These are phyloP conservation scores for Aspergillus jensenii DNA, from an alignment of 2,329 filamentous ascomycete genomes.

Conservation along the genomic window DNA sequence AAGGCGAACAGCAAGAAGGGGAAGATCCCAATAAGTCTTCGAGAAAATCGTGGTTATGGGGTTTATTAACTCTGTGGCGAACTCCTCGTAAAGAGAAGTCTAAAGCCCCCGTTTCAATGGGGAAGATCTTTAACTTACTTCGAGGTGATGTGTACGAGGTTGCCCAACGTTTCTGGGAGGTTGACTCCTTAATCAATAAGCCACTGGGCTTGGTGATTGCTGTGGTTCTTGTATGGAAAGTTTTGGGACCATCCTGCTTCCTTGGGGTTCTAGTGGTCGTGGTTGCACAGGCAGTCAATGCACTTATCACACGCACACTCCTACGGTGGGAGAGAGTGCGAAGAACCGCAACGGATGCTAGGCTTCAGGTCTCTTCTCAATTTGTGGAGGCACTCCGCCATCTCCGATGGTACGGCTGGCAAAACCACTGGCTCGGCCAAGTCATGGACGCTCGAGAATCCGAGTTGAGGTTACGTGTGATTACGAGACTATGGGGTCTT, in stretches of 20 bases:
- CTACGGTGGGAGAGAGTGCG: constrained; percentile 69
- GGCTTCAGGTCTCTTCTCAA: constrained; percentile 77
- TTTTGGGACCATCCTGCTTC: constrained; percentile 78
- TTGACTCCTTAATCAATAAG: constrained; percentile 71
- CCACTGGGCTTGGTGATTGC: constrained; percentile 76
- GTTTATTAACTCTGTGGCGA: constrained; percentile 25
- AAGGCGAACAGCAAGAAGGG: constrained; percentile 11
- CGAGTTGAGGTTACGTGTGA: constrained; percentile 65
- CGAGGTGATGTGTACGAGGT: constrained; percentile 52
- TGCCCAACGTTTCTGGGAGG: constrained; percentile 74
- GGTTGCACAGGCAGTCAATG: constrained; percentile 68
- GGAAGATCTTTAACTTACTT: constrained; percentile 87
- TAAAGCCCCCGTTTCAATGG: constrained; percentile 71
- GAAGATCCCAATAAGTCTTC: constrained; percentile 16
- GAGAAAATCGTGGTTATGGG: constrained; percentile 22
- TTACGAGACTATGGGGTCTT: constrained; percentile 63
- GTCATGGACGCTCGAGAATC: constrained; percentile 68
- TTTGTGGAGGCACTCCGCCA: constrained; percentile 85
- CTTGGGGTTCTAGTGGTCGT: constrained; percentile 70
- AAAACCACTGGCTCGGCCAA: constrained; percentile 68
- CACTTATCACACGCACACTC: constrained; percentile 63
- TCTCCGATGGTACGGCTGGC: constrained; percentile 80
- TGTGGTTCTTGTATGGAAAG: constrained; percentile 69
- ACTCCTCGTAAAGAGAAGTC: constrained; percentile 27
- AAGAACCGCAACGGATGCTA: constrained; percentile 71